phyloP scores from a whole-genome alignment of 768 basidiomycete genomes.

The Boletus subparvulus region DNA sequence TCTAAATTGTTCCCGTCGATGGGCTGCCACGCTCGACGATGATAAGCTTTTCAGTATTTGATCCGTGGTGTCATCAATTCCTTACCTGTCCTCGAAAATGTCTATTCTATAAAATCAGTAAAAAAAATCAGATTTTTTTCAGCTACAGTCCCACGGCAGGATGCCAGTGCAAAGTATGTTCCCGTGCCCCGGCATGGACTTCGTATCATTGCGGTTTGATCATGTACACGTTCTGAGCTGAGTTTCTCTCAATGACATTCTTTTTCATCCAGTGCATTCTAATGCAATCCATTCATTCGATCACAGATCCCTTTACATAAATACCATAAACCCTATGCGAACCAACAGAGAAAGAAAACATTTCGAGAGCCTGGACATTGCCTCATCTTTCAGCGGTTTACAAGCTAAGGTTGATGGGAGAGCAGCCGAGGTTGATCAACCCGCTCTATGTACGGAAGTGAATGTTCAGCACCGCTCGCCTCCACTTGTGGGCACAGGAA shows the following conservation, averaged over 20 bases:
- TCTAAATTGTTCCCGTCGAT: neutral
- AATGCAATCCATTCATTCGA: neutral
- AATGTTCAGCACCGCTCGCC: neutral
- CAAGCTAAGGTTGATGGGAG: neutral
- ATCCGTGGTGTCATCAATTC: too few relatives aligned
- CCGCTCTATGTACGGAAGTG: neutral
- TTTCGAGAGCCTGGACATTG: neutral
- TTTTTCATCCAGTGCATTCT: neutral
- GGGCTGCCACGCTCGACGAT: too few relatives aligned
- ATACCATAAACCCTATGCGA: neutral
- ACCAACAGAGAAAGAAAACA: neutral
- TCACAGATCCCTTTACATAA: neutral
- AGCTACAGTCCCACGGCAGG: too few relatives aligned
- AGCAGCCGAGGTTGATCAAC: slow-evolving; percentile 13
- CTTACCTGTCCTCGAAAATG: too few relatives aligned
- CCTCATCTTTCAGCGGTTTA: neutral
- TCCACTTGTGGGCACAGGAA: neutral
- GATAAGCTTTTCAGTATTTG: too few relatives aligned
- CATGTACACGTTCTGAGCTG: too few relatives aligned
- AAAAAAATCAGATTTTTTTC: too few relatives aligned
- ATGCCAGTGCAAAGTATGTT: too few relatives aligned
- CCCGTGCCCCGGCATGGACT: too few relatives aligned
- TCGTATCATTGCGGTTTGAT: too few relatives aligned
- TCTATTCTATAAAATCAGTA: too few relatives aligned
- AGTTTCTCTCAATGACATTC: too few relatives aligned